Percentiles rank a stretch among this genome's conserved stretches.
Conservation (phyloP, 768 basidiomycete species). For the Boletus reticuloceps region DNA sequence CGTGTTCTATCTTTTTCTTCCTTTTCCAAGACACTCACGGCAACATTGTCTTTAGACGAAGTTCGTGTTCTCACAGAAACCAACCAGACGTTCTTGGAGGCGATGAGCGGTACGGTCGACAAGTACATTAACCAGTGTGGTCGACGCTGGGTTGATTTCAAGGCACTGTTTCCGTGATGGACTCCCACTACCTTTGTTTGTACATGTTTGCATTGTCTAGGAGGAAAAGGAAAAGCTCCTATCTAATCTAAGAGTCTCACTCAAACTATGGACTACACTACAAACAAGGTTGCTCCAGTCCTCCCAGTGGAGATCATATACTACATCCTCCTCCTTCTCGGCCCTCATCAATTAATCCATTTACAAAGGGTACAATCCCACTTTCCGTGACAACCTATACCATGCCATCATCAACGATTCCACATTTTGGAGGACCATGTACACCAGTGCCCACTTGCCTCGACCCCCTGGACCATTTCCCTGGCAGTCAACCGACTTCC, state of each 20-base stretch:
- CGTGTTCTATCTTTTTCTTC: conserved; percentile 7
- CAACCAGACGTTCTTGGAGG: conserved; percentile 51
- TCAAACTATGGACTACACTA: too few species aligned
- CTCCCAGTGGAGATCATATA: too few species aligned
- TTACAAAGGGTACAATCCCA: too few species aligned
- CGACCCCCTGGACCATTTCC: background rate
- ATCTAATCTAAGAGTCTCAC: too few species aligned
- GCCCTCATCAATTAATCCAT: too few species aligned
- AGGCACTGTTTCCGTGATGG: conserved; percentile 77
- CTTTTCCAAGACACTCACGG: background rate
- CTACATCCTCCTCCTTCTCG: too few species aligned
- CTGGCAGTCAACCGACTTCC: background rate
- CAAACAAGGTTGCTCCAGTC: too few species aligned
- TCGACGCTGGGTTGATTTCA: conserved; percentile 85
- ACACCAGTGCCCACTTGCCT: too few species aligned
- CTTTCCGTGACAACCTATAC: too few species aligned
- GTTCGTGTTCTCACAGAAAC: conserved; percentile 46
- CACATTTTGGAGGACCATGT: background rate
- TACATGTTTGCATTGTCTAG: too few species aligned
- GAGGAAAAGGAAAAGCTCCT: too few species aligned
- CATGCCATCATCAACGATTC: background rate
- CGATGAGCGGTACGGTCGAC: conserved; percentile 58
- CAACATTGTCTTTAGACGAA: conserved; percentile 21
- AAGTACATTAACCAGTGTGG: conserved; percentile 87
- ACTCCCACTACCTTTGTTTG: too few species aligned